Percentiles rank a stretch among this genome's conserved stretches.
Conservation (phyloP, 805 yeast species). For the Lipomyces orientalis region DNA sequence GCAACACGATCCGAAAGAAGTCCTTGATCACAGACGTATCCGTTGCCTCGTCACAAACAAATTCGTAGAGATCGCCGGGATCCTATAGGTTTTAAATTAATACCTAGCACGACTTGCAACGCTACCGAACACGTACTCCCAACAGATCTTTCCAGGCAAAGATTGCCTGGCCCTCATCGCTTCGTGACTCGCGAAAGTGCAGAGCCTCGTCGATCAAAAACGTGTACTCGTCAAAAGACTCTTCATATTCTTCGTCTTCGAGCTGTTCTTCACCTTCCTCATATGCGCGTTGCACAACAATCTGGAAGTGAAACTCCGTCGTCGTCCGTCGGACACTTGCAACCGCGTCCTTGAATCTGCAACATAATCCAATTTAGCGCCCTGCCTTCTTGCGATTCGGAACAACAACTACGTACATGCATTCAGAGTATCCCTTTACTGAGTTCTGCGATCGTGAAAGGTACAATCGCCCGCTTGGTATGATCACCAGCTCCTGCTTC, state of each 20-base stretch:
- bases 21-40: constrained; percentile 58
- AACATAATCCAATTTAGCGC: constrained; percentile 47
- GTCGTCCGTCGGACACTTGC: constrained; percentile 73
- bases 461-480: constrained; percentile 81
- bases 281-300: constrained; percentile 70
- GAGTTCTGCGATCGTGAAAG: constrained; percentile 75
- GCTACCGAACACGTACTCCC: constrained; percentile 50
- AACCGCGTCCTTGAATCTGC: constrained; percentile 75
- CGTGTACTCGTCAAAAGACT: constrained; percentile 65
- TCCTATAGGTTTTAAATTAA: constrained; percentile 48
- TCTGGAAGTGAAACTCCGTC: constrained; percentile 67
- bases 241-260: constrained; percentile 54
- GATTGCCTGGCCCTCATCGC: constrained; percentile 59
- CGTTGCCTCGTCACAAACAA: constrained; percentile 65
- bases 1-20: constrained; percentile 66
- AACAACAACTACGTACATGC: constrained; percentile 42
- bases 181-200: constrained; percentile 58
- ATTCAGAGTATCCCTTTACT: constrained; percentile 84
- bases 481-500: constrained; percentile 61
- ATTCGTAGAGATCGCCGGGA: constrained; percentile 81
- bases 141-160: constrained; percentile 81
- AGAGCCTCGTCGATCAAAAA: constrained; percentile 70
- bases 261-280: constrained; percentile 68
- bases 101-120: not conserved
- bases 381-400: not conserved